Base-by-base conservation (phyloP, 1,284 basidiomycete genomes). In the Papiliotrema terrestris region DNA sequence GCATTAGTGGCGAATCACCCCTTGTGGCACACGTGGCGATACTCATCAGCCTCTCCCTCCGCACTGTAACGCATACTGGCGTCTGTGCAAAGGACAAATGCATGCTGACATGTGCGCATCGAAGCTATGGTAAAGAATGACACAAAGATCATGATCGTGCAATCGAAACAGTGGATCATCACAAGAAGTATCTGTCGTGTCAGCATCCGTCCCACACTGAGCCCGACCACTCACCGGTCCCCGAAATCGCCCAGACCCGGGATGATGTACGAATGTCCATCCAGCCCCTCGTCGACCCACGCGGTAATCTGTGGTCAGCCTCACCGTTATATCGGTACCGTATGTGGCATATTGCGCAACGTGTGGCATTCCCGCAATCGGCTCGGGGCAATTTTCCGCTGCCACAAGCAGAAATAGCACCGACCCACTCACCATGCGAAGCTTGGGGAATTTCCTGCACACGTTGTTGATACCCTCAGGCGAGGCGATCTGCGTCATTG, bases 201-300 rank as follows among this genome's bases (percentile, higher is more conserved):
- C 35, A 63, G 59, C 25, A 3, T 13, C 9, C n/a, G 15, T 32
- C 29, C 29, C 29, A 32, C 5, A 32, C n/a, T 32, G 29, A 5
- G 29, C 5, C 11, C 11, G 11, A 11, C 29, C 20, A 48, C 60
- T 57, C 53, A 77, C 73, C 91, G 80, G 75, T 94, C 91, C 51
- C 91, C 91, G 74, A 94, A 95, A 74, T 95, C 91, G 15, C 91
- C 91, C 22, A 95, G 80, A 15, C 91, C 91, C 15, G 91, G 91
- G 57, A 92, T 84, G 60, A 93, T 76, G 66, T 71, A 77, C 38
- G 64, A 64, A 47, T 72, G 63, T 61, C 91, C 89, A 68, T 98
- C 95, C 56, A 98, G 81, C 6, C 90, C 89, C 66, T 94, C 81
- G 76, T 98, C 95, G 55, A 98, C 94, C 94, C 95, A 98, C 0